Evolutionary conservation across 495 filamentous ascomycete species (phyloP), one percentile per base, ranked within the genome.

Genomic region (Collariella sp.): DNA sequence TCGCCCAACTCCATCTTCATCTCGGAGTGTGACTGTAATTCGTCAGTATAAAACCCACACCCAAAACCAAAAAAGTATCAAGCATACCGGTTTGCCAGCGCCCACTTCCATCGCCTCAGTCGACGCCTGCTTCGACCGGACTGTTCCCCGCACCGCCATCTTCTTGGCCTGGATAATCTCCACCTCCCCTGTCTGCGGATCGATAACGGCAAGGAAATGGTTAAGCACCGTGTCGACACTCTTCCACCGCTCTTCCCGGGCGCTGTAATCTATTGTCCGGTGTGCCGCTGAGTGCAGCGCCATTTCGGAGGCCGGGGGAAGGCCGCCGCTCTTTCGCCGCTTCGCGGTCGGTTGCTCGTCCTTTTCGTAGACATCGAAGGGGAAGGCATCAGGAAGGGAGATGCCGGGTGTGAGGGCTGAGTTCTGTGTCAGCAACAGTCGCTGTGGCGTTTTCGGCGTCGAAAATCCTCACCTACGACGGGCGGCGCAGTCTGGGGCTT

Each of bases 141-240:
- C 77, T 43, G 74, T 72, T 31, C 82, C 79, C 46, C 85, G 77
- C 9, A 96, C 75, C 9, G 82, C 79, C 55, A 95, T 74, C 64
- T 87, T 89, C 48, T 81, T 83, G 5, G 86, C 85, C 65, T 87
- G 82, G 19, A 88, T 70, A 29, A 97, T 72, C 52, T 91, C 75
- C 61, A 96, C 74, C 51, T 82, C 79, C 39, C 83, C 83, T 6
- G 78, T 83, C 40, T 76, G 71, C 0, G 88, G 86, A 62, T 98
- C 88, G 58, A 84, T 89, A 42, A 96, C 76, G 26, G 87, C 93
- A 55, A 96, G 68, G 68, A 94, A 98, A 69, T 96, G 87, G 60
- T 87, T 87, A 52, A 94, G 67, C 40, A 83, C 70, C 10, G 79
- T 75, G 52, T 90, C 82, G 13, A 78, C 69, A 5, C 70, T 70